Evolutionary conservation across 2,329 filamentous ascomycete genomes (phyloP).

Genomic region (Coniochaeta pulveracea): DNA sequence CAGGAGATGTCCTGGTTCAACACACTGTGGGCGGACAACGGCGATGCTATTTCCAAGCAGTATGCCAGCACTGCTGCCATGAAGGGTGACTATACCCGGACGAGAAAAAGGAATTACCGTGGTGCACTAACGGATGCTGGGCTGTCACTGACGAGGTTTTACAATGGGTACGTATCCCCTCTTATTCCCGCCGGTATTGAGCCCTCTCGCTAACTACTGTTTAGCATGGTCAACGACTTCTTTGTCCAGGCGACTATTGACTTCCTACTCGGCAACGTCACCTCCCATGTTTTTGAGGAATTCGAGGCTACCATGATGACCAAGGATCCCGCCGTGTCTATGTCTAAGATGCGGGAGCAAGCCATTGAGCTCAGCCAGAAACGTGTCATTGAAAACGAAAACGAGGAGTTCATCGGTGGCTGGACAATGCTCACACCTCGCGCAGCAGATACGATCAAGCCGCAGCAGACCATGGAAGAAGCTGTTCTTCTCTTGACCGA

Average conservation of each 20-base stretch:
- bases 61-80: conserved; percentile 93
- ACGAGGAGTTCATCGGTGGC: conserved; percentile 75
- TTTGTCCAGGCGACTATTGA: conserved; percentile 94
- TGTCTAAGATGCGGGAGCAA: conserved; percentile 71
- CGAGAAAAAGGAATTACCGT: conserved; percentile 78
- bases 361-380: conserved; percentile 84
- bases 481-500: conserved; percentile 81
- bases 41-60: conserved; percentile 88
- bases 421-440: conserved; percentile 81
- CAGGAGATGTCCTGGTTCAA: conserved; percentile 90
- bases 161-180: conserved; percentile 42
- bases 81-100: conserved; percentile 94
- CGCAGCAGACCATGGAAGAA: conserved; percentile 76
- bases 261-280: conserved; percentile 83
- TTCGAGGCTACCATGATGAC: conserved; percentile 92
- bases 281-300: conserved; percentile 76
- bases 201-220: conserved; percentile 12
- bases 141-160: conserved; percentile 69
- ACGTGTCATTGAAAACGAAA: conserved; percentile 73
- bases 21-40: conserved; percentile 92
- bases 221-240: conserved; percentile 93
- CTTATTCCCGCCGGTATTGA: neutral
- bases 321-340: conserved; percentile 80
- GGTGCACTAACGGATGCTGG: conserved; percentile 88
- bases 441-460: conserved; percentile 54